A percentile compares a stretch with the other conserved stretches of the same genome.
phyloP scores from a whole-genome alignment of 495 filamentous ascomycete genomes.

The Penicillium herquei region DNA sequence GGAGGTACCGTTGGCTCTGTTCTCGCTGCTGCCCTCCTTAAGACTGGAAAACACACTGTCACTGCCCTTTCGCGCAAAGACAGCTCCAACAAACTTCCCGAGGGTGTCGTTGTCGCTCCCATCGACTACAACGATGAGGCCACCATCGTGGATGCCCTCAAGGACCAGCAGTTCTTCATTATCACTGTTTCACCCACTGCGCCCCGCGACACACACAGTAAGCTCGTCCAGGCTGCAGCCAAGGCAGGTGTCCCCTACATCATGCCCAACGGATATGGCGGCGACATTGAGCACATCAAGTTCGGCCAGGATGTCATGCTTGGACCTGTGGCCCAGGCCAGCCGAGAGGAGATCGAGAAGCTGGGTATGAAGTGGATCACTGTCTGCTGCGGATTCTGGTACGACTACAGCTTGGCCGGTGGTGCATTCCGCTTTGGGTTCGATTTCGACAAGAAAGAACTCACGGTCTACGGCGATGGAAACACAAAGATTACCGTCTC shows the following conservation, averaged over 20 bases:
- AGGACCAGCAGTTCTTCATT: slow-evolving; percentile 57
- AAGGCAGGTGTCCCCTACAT: slow-evolving; percentile 61
- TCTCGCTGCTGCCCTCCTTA: slow-evolving; percentile 51
- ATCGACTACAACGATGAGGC: slow-evolving; percentile 50
- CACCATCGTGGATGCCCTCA: slow-evolving; percentile 47
- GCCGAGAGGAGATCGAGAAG: slow-evolving; percentile 38
- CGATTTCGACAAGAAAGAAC: slow-evolving; percentile 39
- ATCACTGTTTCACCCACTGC: slow-evolving; percentile 54
- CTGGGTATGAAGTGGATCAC: slow-evolving; percentile 51
- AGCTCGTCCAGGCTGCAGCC: slow-evolving; percentile 59
- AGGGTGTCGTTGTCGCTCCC: slow-evolving; percentile 40
- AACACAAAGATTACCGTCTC: slow-evolving; percentile 35
- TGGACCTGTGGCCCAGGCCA: slow-evolving; percentile 14
- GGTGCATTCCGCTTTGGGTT: slow-evolving; percentile 42
- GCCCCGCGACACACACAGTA: slow-evolving; percentile 43
- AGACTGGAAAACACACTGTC: slow-evolving; percentile 50
- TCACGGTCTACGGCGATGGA: slow-evolving; percentile 53
- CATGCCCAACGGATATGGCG: slow-evolving; percentile 58
- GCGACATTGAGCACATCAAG: slow-evolving; percentile 31
- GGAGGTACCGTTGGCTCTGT: slow-evolving; percentile 56
- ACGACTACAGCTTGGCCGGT: slow-evolving; percentile 48
- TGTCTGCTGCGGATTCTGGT: slow-evolving; percentile 53
- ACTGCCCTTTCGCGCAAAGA: slow-evolving; percentile 54
- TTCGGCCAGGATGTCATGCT: background rate
- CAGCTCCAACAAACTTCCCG: slow-evolving; percentile 41